Evolutionary conservation across 208 protist species (phyloP), one percentile per base, ranked within the genome.

Genomic region (Wallacemonas rigidus): DNA sequence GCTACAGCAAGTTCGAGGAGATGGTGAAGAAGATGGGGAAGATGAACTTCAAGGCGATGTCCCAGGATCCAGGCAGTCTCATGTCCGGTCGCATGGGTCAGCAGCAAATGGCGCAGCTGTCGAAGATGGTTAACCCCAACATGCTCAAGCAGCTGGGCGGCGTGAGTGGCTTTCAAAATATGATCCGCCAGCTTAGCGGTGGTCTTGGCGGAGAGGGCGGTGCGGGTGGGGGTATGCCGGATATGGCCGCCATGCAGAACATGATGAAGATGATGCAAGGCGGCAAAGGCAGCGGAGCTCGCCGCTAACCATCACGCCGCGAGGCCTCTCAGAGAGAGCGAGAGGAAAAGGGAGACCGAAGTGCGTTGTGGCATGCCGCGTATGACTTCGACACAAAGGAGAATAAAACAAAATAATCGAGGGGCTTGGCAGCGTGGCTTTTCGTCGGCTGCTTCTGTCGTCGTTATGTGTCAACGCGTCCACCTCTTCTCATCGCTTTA

Each of bases 1-100:
- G 78, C 74, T 96, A 95, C 79, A 76, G 69, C 6, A 91, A 91
- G 64, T 95, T 97, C 68, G 92, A 96, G 76, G 92, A 95, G 61
- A 80, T 97, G 40, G 89, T 94, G 44, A 97, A 97, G 77, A 90
- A 86, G 67, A 92, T 97, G 80, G 90, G 90, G 36, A 95, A 96
- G 82, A 79, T 94, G 64, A 95, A 97, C 82, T 92, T 97, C 74
- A 95, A 95, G 76, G 77, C 88, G 43, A 90, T 97, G 86, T 86
- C 80, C 79, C 81, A 93, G 73, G 89, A 96, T 61, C 83, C 89
- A 1, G 47, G 82, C 41, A 84, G 86, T 38, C 56, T 93, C 65
- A 61, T 85, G 17, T 77, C 74, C 1, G 80, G 79, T 35, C 75
- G 82, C 40, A 85, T 90, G 75, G 89, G 88, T 3, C 88, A 95